Conservation (phyloP, 2,329 filamentous ascomycete genomes). For the Beauveria caledonica region DNA sequence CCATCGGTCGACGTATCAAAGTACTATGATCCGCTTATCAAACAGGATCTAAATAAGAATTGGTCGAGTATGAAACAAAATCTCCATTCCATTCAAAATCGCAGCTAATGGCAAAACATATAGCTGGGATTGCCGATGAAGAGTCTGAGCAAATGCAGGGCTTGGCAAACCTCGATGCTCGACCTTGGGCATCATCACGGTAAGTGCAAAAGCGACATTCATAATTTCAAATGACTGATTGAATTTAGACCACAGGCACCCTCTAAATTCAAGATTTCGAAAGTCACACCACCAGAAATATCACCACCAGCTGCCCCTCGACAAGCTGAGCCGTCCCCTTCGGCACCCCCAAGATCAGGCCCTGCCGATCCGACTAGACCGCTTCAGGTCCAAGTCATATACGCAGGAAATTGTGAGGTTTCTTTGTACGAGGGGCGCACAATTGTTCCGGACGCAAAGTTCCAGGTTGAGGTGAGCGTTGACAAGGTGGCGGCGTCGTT, state of each 20-base stretch:
- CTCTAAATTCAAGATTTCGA: background rate
- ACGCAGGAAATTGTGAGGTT: background rate
- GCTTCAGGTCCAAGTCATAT: background rate
- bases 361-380: background rate
- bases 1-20: background rate
- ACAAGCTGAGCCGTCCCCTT: background rate
- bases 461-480: background rate
- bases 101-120: background rate
- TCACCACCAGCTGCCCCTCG: background rate
- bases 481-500: conserved; percentile 14
- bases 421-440: background rate
- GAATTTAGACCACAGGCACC: background rate
- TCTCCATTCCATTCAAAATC: too few species aligned
- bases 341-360: background rate
- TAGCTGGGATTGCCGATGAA: conserved; percentile 1
- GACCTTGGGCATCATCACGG: conserved; percentile 6
- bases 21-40: background rate
- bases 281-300: background rate
- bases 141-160: conserved; percentile 7
- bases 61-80: background rate
- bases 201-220: background rate
- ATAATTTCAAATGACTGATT: background rate
- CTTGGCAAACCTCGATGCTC: background rate
- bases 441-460: background rate
- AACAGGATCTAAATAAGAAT: background rate